Base-by-base conservation (phyloP, 2,329 filamentous ascomycete species). In the Fusarium beomiforme region DNA sequence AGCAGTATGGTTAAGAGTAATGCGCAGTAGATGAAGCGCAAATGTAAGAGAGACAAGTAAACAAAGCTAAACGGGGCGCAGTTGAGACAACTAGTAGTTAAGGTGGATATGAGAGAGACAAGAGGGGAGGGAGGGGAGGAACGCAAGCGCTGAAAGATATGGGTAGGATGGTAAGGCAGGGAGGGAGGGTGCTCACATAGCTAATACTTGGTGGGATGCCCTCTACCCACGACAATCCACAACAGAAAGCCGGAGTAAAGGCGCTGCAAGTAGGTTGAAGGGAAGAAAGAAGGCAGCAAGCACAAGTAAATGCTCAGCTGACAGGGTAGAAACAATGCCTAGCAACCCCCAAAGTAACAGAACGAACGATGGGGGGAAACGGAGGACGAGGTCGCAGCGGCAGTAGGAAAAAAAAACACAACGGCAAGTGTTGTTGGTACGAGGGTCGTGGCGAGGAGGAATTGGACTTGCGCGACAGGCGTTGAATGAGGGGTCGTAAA, bases 191-290 rank as follows among this genome's bases (percentile, higher is more conserved):
- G 83, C 83, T 83, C 77, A 85, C 83, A 84, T 84, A 83, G 78
- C 80, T 81, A 77, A 79, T 71, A 76, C 71, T 75, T 75, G 71
- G 72, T 65, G 73, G 75, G 76, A 78, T 79, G 78, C 81, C 80
- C 79, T 84, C 81, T 78, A 80, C 85, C 81, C 82, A 78, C 84
- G 81, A 86, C 84, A 75, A 82, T 83, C 81, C 79, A 76, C 67
- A 73, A 75, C 75, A 82, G 81, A 83, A 78, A 79, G 83, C 79
- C 83, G 81, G 82, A 85, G 82, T 75, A 83, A 83, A 83, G 80
- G 80, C 76, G 78, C 71, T 65, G 64, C 69, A 73, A 61, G 60
- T 62, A 51, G 67, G 59, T 66, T 51, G 64, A 70, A 69, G 56
- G 50, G 59, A 58, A 63, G 44, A 64, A 58, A 37, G 41, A 55